Percentiles rank a stretch among this genome's conserved stretches.
phyloP scores from a whole-genome alignment of 306 rosid species.

The Vicia sativa region DNA sequence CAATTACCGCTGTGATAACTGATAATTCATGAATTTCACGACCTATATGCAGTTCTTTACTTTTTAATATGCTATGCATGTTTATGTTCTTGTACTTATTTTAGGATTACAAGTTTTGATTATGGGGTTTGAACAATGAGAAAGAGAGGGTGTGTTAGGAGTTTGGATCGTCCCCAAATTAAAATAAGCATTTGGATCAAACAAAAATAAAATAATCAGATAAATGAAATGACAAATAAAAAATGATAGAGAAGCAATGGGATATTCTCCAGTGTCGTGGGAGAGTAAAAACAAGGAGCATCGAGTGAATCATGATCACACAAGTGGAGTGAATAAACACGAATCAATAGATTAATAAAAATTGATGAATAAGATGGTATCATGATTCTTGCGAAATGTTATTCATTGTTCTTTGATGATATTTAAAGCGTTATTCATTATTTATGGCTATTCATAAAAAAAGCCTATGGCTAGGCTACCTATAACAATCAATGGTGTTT shows the following conservation, averaged over 20 bases:
- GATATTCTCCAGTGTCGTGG: background rate
- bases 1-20: background rate
- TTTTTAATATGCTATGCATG: background rate
- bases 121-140: background rate
- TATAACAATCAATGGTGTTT: too few relatives aligned
- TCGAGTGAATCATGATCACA: background rate
- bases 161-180: background rate
- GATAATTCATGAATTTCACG: background rate
- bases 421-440: background rate
- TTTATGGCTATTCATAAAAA: background rate
- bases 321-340: background rate
- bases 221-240: background rate
- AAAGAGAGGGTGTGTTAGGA: background rate
- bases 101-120: background rate
- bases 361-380: background rate
- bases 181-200: background rate
- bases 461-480: too few relatives aligned
- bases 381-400: background rate
- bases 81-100: background rate
- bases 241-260: background rate
- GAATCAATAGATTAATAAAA: background rate
- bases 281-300: background rate
- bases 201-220: background rate
- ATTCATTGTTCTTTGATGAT: slow-evolving; percentile 13
- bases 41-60: background rate